Conservation (phyloP, 1,139 yeast species). For the Pneumocystis wakefieldiae region DNA sequence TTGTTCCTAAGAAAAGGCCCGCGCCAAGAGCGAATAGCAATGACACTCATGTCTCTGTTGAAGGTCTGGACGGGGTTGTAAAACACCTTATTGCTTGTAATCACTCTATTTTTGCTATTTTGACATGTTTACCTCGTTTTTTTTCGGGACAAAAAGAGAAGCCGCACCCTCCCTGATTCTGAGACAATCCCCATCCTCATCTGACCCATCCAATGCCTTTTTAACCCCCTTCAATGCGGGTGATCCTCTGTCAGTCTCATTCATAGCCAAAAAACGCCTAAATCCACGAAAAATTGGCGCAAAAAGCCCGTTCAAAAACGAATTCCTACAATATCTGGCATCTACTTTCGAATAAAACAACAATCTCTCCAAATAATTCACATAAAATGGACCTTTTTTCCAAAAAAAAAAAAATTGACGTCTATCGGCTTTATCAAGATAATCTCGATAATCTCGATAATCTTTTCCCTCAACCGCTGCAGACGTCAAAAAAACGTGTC, state of each 20-base stretch:
- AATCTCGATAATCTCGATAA: too few relatives aligned
- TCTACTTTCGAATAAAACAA: too few relatives aligned
- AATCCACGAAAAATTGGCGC: background rate
- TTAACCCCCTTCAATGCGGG: too few relatives aligned
- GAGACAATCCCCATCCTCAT: background rate
- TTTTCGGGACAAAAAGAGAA: background rate
- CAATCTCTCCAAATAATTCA: too few relatives aligned
- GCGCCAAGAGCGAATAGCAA: conserved; percentile 78
- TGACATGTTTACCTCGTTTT: background rate
- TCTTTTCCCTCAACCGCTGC: too few relatives aligned
- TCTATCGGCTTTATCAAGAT: too few relatives aligned
- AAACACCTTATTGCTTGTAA: conserved; percentile 44
- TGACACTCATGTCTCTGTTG: conserved; percentile 76
- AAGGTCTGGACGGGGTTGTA: conserved; percentile 95
- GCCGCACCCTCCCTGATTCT: background rate
- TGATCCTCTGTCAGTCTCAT: background rate
- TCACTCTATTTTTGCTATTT: background rate
- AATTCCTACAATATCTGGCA: background rate
- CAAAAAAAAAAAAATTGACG: too few relatives aligned
- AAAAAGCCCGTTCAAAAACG: background rate
- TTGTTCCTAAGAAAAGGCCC: conserved; percentile 32
- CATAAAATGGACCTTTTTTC: background rate
- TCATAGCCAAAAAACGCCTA: background rate
- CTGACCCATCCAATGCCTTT: background rate
- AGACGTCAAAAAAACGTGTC: too few relatives aligned